Conservation (phyloP, 2,329 filamentous ascomycete genomes). For the Aspergillus bombycis region DNA sequence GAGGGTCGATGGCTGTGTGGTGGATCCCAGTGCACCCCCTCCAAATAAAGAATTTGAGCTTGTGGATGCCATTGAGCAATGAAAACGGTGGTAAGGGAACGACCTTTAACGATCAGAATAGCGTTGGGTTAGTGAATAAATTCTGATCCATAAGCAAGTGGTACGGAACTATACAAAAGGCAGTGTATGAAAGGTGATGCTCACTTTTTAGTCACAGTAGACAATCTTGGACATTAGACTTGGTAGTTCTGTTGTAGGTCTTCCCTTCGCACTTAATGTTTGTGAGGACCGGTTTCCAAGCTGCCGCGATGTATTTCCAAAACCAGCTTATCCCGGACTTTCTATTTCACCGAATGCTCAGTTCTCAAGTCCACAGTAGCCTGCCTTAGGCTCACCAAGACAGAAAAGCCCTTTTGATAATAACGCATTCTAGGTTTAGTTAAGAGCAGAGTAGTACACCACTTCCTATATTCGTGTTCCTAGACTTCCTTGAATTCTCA, state of each 20-base stretch:
- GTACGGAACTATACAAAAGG: background rate
- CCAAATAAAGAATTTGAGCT: constrained; percentile 35
- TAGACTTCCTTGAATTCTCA: background rate
- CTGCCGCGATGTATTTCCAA: constrained; percentile 11
- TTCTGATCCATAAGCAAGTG: background rate
- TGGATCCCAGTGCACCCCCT: constrained; percentile 28
- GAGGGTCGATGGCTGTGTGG: constrained; percentile 29
- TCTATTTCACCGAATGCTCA: constrained; percentile 18
- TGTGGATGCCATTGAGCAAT: constrained; percentile 23
- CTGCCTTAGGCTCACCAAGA: constrained; percentile 4
- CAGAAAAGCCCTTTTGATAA: background rate
- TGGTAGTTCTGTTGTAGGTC: background rate
- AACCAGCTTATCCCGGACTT: constrained; percentile 20
- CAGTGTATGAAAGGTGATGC: background rate
- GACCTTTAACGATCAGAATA: background rate
- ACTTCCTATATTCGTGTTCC: background rate
- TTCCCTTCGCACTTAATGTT: constrained; percentile 3
- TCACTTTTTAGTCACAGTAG: background rate
- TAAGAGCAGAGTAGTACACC: background rate
- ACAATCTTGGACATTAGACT: background rate
- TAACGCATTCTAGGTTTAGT: background rate
- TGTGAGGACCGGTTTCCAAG: constrained; percentile 6
- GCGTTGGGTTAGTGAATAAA: background rate
- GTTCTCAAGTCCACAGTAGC: too few species aligned
- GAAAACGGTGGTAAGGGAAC: background rate